These are phyloP conservation scores for Melanogaster broomeanus DNA, from an alignment of 768 basidiomycete species.

Conservation along the genomic window DNA sequence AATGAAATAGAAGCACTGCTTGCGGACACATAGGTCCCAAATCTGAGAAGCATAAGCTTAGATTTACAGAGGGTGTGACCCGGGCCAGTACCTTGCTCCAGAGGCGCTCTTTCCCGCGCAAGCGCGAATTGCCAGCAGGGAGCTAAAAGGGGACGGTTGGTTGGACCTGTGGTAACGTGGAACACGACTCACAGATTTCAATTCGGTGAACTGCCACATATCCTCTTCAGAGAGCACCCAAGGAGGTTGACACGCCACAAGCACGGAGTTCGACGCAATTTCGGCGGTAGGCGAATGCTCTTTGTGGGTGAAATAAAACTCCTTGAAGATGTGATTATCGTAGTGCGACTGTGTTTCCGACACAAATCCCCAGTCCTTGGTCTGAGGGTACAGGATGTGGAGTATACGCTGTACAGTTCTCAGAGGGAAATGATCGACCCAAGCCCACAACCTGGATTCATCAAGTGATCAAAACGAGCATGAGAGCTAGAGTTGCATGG, in stretches of 20 bases:
- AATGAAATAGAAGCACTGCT: slow-evolving; percentile 54
- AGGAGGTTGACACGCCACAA: slow-evolving; percentile 62
- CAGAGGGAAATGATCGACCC: slow-evolving; percentile 36
- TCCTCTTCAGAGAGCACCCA: slow-evolving; percentile 58
- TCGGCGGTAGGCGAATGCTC: slow-evolving; percentile 21
- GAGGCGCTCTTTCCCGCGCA: slow-evolving; percentile 50
- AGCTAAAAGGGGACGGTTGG: slow-evolving; percentile 18
- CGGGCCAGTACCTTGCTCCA: slow-evolving; percentile 57
- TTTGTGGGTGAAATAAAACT: slow-evolving; percentile 45
- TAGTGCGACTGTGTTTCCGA: slow-evolving; percentile 32
- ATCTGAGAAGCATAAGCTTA: slow-evolving; percentile 22
- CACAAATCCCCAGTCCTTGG: slow-evolving; percentile 44
- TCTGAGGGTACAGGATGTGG: slow-evolving; percentile 46
- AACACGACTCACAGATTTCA: slow-evolving; percentile 27
- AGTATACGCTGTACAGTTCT: slow-evolving; percentile 38
- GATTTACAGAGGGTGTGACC: background rate
- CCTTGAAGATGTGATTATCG: slow-evolving; percentile 44
- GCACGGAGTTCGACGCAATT: slow-evolving; percentile 37
- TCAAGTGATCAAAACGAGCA: background rate
- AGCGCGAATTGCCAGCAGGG: slow-evolving; percentile 39
- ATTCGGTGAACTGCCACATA: slow-evolving; percentile 51
- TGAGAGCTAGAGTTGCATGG: background rate
- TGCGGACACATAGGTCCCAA: slow-evolving; percentile 56
- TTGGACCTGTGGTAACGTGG: background rate
- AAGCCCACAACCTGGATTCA: slow-evolving; percentile 28